Conservation (phyloP, 78 protist genomes). For the Mantamonas sphyraenae region DNA sequence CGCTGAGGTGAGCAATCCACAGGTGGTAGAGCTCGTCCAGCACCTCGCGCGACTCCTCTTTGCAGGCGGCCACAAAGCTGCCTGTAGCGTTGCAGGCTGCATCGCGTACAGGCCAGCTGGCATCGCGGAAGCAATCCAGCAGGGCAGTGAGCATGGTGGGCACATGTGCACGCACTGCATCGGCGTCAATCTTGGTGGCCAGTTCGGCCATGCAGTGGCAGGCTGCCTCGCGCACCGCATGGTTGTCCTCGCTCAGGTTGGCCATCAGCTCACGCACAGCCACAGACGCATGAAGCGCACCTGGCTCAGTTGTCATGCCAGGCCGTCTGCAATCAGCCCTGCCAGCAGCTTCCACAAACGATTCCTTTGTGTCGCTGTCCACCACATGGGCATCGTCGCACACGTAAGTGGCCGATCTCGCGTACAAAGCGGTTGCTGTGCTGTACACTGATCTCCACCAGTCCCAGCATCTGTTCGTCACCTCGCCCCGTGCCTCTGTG, state of each 20-base stretch:
- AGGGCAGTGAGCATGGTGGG: conserved; percentile 2
- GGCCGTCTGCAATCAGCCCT: conserved; percentile 6
- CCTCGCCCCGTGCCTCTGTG: background rate
- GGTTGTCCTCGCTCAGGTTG: too few species aligned
- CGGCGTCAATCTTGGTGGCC: conserved; percentile 16
- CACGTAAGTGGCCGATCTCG: conserved; percentile 13
- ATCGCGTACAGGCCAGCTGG: conserved; percentile 39
- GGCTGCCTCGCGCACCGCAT: conserved; percentile 52
- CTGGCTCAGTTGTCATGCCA: conserved; percentile 37
- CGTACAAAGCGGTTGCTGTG: conserved; percentile 39
- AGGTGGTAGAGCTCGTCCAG: background rate
- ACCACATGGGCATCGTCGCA: too few species aligned
- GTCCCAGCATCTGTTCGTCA: background rate
- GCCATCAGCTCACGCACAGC: conserved; percentile 8
- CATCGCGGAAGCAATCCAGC: conserved; percentile 10
- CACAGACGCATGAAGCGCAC: conserved; percentile 15
- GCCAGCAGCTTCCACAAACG: background rate
- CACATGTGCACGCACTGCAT: conserved; percentile 6
- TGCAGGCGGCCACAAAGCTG: background rate
- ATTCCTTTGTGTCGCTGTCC: too few species aligned
- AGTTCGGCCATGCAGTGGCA: conserved; percentile 39
- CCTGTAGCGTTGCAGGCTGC: conserved; percentile 15
- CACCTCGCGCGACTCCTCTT: background rate
- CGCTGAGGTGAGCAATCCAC: conserved; percentile 1
- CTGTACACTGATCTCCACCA: background rate